Percentiles rank a stretch among this genome's conserved stretches.
These are phyloP conservation scores for Lindgomyces ingoldianus DNA, from an alignment of 495 filamentous ascomycete genomes.

Conservation along the genomic window DNA sequence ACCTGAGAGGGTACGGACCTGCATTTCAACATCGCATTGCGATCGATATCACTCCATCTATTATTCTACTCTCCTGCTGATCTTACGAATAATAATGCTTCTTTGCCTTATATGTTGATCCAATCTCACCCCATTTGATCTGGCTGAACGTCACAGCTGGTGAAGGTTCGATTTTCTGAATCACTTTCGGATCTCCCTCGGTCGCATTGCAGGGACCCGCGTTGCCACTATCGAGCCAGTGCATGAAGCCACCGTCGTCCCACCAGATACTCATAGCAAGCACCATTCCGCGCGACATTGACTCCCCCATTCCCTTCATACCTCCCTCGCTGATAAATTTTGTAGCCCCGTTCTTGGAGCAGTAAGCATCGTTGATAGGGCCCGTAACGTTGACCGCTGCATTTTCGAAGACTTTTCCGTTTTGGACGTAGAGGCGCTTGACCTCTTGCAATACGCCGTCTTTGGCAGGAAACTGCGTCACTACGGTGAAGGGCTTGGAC, in stretches of 20 bases:
- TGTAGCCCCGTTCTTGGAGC: slow-evolving; percentile 17
- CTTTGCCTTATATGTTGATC: slow-evolving; percentile 35
- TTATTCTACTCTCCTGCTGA: too few species aligned
- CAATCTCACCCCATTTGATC: slow-evolving; percentile 45
- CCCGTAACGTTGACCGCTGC: slow-evolving; percentile 32
- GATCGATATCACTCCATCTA: too few species aligned
- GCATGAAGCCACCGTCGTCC: slow-evolving; percentile 60
- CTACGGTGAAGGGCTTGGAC: slow-evolving; percentile 62
- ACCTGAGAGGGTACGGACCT: too few species aligned
- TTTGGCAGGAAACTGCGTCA: slow-evolving; percentile 68
- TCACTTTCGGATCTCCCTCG: slow-evolving; percentile 38
- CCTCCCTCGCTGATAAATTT: slow-evolving; percentile 35
- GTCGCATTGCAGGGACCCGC: slow-evolving; percentile 61
- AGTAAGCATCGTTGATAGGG: slow-evolving; percentile 36
- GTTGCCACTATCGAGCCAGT: slow-evolving; percentile 59
- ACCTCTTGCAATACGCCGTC: slow-evolving; percentile 62
- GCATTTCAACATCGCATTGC: too few species aligned
- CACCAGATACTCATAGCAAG: slow-evolving; percentile 67
- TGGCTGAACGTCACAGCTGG: slow-evolving; percentile 40
- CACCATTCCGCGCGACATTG: slow-evolving; percentile 63
- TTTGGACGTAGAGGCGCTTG: slow-evolving; percentile 71
- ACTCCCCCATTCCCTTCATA: slow-evolving; percentile 41
- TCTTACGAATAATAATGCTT: background rate
- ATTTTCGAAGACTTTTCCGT: slow-evolving; percentile 59
- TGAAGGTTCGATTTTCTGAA: slow-evolving; percentile 33